These are phyloP conservation scores for Gracilariopsis chorda DNA, from an alignment of 23 red algal genomes.

Conservation along the genomic window DNA sequence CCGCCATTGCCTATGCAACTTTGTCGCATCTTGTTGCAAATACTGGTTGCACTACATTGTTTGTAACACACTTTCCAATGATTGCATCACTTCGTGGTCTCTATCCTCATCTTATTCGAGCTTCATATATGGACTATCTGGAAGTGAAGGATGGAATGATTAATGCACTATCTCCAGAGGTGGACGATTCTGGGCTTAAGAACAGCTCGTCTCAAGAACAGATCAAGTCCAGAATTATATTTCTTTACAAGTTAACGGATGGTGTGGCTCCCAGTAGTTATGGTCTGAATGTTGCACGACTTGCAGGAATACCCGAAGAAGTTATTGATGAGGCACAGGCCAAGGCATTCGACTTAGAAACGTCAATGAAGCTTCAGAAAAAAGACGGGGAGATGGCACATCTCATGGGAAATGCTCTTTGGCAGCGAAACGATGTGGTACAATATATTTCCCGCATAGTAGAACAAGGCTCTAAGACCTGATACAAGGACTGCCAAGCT, in stretches of 20 bases:
- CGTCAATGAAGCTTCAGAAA: neutral
- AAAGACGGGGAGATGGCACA: neutral
- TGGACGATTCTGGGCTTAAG: neutral
- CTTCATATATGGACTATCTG: constrained; percentile 43
- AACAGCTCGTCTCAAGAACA: neutral
- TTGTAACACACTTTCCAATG: constrained; percentile 81
- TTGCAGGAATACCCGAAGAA: constrained; percentile 57
- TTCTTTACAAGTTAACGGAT: constrained; percentile 80
- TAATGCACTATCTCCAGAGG: neutral
- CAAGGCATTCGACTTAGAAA: constrained; percentile 24
- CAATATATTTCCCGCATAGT: neutral
- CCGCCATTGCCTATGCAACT: constrained; percentile 89
- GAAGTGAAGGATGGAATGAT: neutral
- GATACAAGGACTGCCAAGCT: neutral
- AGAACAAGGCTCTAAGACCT: neutral
- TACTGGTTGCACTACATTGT: constrained; percentile 76
- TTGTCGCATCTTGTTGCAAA: constrained; percentile 65
- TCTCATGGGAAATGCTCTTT: neutral
- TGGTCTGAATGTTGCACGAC: constrained; percentile 74
- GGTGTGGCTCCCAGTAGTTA: constrained; percentile 65
- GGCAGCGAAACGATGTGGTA: neutral
- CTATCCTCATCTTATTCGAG: neutral
- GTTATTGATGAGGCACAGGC: constrained; percentile 29
- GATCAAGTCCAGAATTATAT: constrained; percentile 43
- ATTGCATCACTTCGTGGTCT: neutral